Evolutionary conservation across 176 grass and related monocot species (phyloP).

Genomic region (Lolium multiflorum): DNA sequence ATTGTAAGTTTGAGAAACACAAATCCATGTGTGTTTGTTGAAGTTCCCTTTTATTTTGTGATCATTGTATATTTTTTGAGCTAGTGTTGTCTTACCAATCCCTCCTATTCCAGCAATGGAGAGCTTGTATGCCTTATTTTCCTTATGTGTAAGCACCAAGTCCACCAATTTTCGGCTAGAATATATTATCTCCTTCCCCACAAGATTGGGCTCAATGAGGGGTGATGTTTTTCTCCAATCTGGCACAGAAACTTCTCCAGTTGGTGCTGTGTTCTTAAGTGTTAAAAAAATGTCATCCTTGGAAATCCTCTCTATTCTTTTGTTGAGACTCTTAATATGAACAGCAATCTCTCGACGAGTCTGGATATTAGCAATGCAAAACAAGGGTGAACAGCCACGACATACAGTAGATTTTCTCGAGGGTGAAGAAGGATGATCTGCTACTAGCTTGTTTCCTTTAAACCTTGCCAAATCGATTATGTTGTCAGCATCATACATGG

Average conservation of each 20-base stretch:
- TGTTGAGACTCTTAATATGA: background rate
- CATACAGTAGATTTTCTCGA: background rate
- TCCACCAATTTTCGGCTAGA: conserved; percentile 5
- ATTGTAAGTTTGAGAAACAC: conserved; percentile 28
- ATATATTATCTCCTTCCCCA: conserved; percentile 19
- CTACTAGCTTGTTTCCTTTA: conserved; percentile 26
- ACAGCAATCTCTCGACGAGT: background rate
- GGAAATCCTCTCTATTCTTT: background rate
- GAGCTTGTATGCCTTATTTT: conserved; percentile 10
- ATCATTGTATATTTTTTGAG: conserved; percentile 51
- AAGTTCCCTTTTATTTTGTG: conserved; percentile 26
- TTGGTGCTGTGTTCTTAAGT: background rate
- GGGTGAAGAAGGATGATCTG: background rate
- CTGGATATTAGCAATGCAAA: background rate
- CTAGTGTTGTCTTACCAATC: conserved; percentile 56
- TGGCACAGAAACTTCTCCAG: background rate
- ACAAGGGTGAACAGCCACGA: background rate
- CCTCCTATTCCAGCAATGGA: conserved; percentile 46
- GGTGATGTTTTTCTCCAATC: background rate
- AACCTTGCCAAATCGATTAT: conserved; percentile 43
- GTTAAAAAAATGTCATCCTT: background rate
- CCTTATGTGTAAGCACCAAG: background rate
- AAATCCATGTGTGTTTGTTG: conserved; percentile 32
- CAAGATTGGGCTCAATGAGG: conserved; percentile 23
- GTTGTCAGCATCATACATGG: conserved; percentile 55